A percentile compares a stretch with the other conserved stretches of the same genome.
These are phyloP conservation scores for Omphalea diandra DNA, from an alignment of 441 rosid species.

Conservation along the genomic window DNA sequence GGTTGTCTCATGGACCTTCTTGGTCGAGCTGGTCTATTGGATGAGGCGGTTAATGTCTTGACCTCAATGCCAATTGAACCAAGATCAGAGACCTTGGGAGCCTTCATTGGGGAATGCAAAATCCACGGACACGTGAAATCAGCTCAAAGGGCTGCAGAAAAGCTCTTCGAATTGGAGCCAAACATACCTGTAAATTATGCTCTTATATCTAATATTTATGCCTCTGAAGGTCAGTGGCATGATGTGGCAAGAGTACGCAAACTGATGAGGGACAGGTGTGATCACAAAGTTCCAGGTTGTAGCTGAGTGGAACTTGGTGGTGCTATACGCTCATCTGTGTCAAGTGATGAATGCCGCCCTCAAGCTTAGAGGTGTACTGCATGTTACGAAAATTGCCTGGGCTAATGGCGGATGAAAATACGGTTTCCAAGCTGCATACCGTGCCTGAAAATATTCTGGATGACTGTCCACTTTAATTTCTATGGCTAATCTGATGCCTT, in stretches of 20 bases:
- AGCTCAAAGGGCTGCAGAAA: slow-evolving; percentile 50
- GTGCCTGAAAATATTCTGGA: slow-evolving; percentile 1
- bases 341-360: slow-evolving; percentile 32
- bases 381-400: slow-evolving; percentile 4
- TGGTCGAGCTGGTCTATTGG: slow-evolving; percentile 61
- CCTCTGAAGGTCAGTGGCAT: slow-evolving; percentile 56
- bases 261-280: slow-evolving; percentile 46
- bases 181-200: slow-evolving; percentile 52
- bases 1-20: slow-evolving; percentile 66
- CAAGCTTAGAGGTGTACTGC: slow-evolving; percentile 16
- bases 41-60: slow-evolving; percentile 49
- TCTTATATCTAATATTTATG: slow-evolving; percentile 51
- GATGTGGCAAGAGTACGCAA: slow-evolving; percentile 46
- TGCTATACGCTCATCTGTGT: slow-evolving; percentile 19
- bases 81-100: slow-evolving; percentile 47
- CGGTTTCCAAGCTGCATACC: slow-evolving; percentile 1
- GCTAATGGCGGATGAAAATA: slow-evolving; percentile 8
- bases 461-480: slow-evolving; percentile 12
- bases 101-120: slow-evolving; percentile 60
- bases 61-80: slow-evolving; percentile 39
- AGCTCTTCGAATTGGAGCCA: slow-evolving; percentile 56
- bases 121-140: slow-evolving; percentile 40
- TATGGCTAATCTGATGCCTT: slow-evolving; percentile 6
- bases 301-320: slow-evolving; percentile 49
- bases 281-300: slow-evolving; percentile 55